Evolutionary conservation across 192 early-diverging fungal genomes (phyloP), one percentile per base, ranked within the genome.

Genomic region (Backusella parvicylindrica): DNA sequence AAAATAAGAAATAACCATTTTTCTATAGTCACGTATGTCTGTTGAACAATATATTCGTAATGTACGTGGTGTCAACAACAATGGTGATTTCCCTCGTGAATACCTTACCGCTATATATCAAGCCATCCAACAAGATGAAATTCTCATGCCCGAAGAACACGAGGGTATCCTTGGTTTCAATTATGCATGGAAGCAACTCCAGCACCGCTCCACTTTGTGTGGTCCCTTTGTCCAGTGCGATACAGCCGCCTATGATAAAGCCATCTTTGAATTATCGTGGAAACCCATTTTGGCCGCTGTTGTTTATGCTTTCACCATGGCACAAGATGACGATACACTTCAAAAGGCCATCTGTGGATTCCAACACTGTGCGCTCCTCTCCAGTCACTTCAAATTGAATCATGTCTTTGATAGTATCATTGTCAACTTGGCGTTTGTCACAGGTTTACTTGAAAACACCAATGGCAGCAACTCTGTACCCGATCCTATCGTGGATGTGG

Each of bases 101-200:
- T 98, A 94, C 75, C 77, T 99, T 77, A 88, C 82, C 64, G 88
- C 88, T 23, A 92, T 99, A 12, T 99, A 92, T 81, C 88, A 93
- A 30, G 92, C 93, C n/a, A 98, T 99, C 78, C 86, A 89, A 26
- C 86, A 92, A 53, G 89, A 89, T 60, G 98, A 98, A 83, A 98
- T 99, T 79, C 91, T 98, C 3, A 92, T 99, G 84, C 95, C 96
- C 3, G 96, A 97, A 84, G 98, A 99, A 76, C 96, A 97, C 71
- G 96, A 95, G 68, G 97, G 97, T 18, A 94, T 94, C 11, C 85
- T 96, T 9, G 95, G 96, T 33, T 98, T 98, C 78, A 95, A 96
- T 76, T 97, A 96, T 76, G 91, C 93, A 2, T 99, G 97, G 97
- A 93, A 89, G 72, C 95, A 91, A 72, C 79, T 92, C 67, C 84